Evolutionary conservation across 345 rosid genomes (phyloP), one percentile per base, ranked within the genome.

Genomic region (Arabis alpina): DNA sequence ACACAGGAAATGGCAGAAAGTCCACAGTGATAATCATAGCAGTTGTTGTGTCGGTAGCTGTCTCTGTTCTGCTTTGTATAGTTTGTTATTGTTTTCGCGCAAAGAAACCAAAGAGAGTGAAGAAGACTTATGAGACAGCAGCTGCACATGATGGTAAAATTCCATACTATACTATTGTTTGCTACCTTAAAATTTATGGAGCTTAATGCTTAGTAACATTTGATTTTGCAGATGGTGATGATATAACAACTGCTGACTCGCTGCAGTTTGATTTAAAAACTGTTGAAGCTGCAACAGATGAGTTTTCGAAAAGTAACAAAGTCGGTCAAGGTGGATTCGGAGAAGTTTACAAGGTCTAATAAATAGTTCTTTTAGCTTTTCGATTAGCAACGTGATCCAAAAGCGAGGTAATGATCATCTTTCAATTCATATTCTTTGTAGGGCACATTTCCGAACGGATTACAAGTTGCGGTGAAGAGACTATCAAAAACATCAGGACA

Each of bases 261-360:
- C 60, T 82, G 63, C 83, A 86, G 54, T 75, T 57, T 24, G 83
- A 80, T 58, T 63, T 83, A 0, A 61, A 10, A 4, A 56, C 75
- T 1, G 64, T 86, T 32, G 53, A 74, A 77, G 61, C 48, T 5
- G 88, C 89, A 2, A 83, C 88, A 2, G 30, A 80, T 14, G 53
- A 72, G 2, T 86, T 90, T 73, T 82, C 88, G 0, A 51, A 19
- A 5, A 47, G 66, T 4, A 84, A 86, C 69, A 82, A 78, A 64
- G 73, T 86, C 2, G 91, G 96, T 28, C 79, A 58, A 72, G 96
- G 96, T 30, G 96, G 93, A 57, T 87, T 87, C 42, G 85, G 93
- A 11, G 80, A 64, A 30, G 93, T 90, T 71, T 87, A 79, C 80
- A 80, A 78, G 89, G 89, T 86, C 73, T 25, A 19, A 32, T 16